Evolutionary conservation across 192 early-diverging fungal species (phyloP).

Genomic region (Linnemannia hyalina): DNA sequence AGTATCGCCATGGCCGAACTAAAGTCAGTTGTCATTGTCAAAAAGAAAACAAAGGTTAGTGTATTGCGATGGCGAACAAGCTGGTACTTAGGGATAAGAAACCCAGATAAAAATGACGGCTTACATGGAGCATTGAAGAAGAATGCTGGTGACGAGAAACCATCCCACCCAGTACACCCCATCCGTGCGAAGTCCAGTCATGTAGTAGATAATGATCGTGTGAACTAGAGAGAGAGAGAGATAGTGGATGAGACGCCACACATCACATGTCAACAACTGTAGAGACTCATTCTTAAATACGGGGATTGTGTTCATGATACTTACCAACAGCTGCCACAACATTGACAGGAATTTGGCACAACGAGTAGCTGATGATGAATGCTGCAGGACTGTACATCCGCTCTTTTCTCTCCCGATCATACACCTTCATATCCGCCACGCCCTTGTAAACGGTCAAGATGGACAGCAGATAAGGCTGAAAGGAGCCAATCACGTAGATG

Average conservation of each 20-base stretch:
- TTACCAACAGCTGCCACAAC: background rate
- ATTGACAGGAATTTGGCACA: conserved; percentile 4
- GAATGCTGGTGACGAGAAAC: background rate
- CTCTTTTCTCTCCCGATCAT: conserved; percentile 20
- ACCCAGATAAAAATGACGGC: background rate
- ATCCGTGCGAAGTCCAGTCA: conserved; percentile 22
- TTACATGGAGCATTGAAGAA: conserved; percentile 15
- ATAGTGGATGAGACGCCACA: too few relatives aligned
- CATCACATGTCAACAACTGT: too few relatives aligned
- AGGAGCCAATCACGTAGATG: background rate
- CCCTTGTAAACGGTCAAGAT: conserved; percentile 5
- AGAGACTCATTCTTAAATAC: too few relatives aligned
- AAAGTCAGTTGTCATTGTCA: background rate
- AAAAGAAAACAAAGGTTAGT: background rate
- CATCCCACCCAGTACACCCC: background rate
- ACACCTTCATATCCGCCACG: conserved; percentile 1
- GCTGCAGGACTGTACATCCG: conserved; percentile 16
- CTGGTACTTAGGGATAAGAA: too few relatives aligned
- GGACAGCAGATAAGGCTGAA: conserved; percentile 14
- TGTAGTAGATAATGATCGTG: conserved; percentile 15
- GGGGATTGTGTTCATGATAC: background rate
- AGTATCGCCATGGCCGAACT: background rate
- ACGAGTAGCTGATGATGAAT: background rate
- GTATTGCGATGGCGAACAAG: too few relatives aligned
- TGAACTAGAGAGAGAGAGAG: background rate